phyloP scores from a whole-genome alignment of 306 rosid genomes.

The Ormosia semicastrata region DNA sequence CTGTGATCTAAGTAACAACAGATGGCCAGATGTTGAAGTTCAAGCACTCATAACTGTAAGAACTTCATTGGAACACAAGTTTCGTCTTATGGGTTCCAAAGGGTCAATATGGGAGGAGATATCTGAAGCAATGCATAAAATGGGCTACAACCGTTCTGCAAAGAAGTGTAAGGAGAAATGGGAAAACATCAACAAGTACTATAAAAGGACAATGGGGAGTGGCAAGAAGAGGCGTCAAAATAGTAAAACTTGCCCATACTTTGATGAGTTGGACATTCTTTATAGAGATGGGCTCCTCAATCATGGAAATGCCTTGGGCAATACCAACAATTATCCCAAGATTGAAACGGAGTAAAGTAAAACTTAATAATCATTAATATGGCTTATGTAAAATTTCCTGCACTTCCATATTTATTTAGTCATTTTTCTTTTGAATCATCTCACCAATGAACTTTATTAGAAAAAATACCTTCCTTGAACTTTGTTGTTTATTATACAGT shows the following conservation, averaged over 20 bases:
- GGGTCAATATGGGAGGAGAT: constrained; percentile 83
- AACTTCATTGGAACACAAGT: constrained; percentile 54
- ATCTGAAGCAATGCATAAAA: constrained; percentile 48
- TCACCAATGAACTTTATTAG: constrained; percentile 1
- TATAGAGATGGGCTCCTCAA: constrained; percentile 48
- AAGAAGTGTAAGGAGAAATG: constrained; percentile 87
- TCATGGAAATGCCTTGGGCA: constrained; percentile 39
- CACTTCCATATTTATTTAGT: background rate
- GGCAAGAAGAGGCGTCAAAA: constrained; percentile 54
- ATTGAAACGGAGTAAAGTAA: constrained; percentile 34
- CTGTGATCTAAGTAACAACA: constrained; percentile 38
- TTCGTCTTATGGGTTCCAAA: constrained; percentile 40
- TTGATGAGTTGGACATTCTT: constrained; percentile 61
- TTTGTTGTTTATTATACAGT: background rate
- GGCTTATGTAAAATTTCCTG: constrained; percentile 4
- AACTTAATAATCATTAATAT: background rate
- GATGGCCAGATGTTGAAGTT: constrained; percentile 83
- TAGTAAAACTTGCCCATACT: constrained; percentile 62
- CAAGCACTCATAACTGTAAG: constrained; percentile 64
- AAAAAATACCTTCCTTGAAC: background rate
- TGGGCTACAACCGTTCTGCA: constrained; percentile 63
- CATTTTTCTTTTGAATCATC: constrained; percentile 5
- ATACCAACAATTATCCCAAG: constrained; percentile 29
- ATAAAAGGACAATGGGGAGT: constrained; percentile 49
- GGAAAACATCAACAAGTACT: constrained; percentile 87